These are phyloP conservation scores for Nakaseomyces sp. DNA, from an alignment of 1,139 yeast species.

Conservation along the genomic window DNA sequence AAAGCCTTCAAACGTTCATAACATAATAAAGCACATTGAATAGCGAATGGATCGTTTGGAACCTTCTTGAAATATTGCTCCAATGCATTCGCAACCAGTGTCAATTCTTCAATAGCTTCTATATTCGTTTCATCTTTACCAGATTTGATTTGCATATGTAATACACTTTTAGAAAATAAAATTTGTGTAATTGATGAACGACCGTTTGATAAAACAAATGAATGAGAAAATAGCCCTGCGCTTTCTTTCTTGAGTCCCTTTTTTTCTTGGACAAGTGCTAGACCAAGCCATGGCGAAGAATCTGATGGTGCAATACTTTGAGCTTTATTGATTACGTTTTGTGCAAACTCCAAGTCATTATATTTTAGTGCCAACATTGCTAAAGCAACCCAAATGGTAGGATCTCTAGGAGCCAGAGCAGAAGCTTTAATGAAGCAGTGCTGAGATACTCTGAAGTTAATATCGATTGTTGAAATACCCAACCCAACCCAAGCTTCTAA, in stretches of 20 bases:
- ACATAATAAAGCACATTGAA: conserved; percentile 48
- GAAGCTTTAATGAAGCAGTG: conserved; percentile 86
- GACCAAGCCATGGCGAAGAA: conserved; percentile 79
- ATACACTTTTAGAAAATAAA: conserved; percentile 55
- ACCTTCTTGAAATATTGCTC: conserved; percentile 58
- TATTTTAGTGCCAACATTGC: conserved; percentile 66
- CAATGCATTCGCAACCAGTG: conserved; percentile 64
- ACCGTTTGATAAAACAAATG: conserved; percentile 69
- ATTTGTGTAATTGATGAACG: conserved; percentile 61
- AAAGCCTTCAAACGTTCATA: conserved; percentile 67
- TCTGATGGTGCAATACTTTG: conserved; percentile 77
- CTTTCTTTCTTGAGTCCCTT: conserved; percentile 49
- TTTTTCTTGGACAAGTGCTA: conserved; percentile 59
- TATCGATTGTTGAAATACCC: conserved; percentile 58
- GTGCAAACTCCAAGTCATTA: conserved; percentile 66
- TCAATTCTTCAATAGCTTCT: conserved; percentile 53
- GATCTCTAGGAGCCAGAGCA: conserved; percentile 58
- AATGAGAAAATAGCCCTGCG: conserved; percentile 58
- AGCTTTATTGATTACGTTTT: conserved; percentile 62
- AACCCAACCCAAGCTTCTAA: conserved; percentile 73
- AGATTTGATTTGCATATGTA: conserved; percentile 36
- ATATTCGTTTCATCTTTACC: conserved; percentile 44
- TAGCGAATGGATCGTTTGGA: conserved; percentile 58
- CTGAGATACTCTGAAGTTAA: conserved; percentile 69
- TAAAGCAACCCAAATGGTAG: conserved; percentile 69